Evolutionary conservation across 306 rosid genomes (phyloP).

Genomic region (Mucuna pruriens): DNA sequence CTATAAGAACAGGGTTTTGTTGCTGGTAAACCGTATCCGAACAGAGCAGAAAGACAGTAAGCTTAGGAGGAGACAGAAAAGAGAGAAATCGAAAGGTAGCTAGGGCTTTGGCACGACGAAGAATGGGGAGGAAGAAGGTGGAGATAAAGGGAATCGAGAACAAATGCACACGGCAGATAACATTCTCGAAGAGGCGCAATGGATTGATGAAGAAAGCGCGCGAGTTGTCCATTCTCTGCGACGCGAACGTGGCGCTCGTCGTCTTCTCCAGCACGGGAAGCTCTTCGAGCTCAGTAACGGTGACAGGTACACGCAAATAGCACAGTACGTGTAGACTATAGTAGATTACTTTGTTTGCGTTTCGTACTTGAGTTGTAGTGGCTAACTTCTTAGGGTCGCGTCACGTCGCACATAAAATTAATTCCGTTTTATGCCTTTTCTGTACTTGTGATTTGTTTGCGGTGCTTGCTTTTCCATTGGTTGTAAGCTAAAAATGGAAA

Average conservation of each 20-base stretch:
- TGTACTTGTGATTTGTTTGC: not conserved
- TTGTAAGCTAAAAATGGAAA: not conserved
- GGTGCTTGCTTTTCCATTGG: not conserved
- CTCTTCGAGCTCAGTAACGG: constrained; percentile 28
- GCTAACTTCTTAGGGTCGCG: not conserved
- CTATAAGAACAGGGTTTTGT: not conserved
- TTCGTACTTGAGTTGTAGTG: not conserved
- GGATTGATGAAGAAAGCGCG: constrained; percentile 37
- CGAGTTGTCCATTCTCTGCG: constrained; percentile 34
- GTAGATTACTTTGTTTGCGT: no score
- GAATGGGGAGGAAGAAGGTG: constrained; percentile 34
- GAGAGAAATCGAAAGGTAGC: not conserved
- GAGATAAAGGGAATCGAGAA: constrained; percentile 34
- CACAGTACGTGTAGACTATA: not conserved
- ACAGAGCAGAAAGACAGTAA: not conserved
- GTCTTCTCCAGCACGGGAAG: constrained; percentile 31
- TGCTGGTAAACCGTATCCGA: not conserved
- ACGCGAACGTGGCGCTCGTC: constrained; percentile 17
- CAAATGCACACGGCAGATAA: constrained; percentile 26
- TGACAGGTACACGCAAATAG: constrained; percentile 9
- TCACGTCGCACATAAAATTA: not conserved
- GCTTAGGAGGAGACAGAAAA: not conserved
- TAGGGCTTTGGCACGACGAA: constrained; percentile 15
- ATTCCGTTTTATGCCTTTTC: not conserved
- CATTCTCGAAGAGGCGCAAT: constrained; percentile 37